Evolutionary conservation across 495 filamentous ascomycete species (phyloP).

Genomic region (Xylaria bambusicola): DNA sequence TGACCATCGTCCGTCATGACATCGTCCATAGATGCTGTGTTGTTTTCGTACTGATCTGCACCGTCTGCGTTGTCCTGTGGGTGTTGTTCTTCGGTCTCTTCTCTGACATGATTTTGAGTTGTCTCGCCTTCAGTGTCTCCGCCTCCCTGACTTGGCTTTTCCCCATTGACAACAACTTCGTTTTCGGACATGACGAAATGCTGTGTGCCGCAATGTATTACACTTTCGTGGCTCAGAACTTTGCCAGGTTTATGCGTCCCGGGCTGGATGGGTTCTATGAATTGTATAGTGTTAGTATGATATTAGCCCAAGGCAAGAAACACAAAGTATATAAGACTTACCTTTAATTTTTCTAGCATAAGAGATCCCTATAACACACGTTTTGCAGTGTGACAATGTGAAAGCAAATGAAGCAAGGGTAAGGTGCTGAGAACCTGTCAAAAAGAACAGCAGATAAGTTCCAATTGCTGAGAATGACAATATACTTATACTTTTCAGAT

Average conservation of each 20-base stretch:
- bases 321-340: neutral
- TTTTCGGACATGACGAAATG: neutral
- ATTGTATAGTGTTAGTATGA: neutral
- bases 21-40: slow-evolving; percentile 2
- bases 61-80: neutral
- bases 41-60: neutral
- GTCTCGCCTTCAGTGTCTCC: slow-evolving; percentile 1
- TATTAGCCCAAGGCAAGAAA: neutral
- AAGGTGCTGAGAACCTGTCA: neutral
- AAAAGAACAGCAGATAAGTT: neutral
- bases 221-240: neutral
- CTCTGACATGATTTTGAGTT: neutral
- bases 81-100: slow-evolving; percentile 1
- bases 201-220: neutral
- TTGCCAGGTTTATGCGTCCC: neutral
- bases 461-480: neutral
- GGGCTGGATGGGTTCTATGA: neutral
- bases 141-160: neutral
- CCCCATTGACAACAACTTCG: slow-evolving; percentile 22
- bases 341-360: neutral
- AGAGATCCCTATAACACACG: neutral
- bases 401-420: neutral
- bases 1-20: neutral
- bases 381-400: neutral
- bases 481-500: slow-evolving; percentile 6